Evolutionary conservation across 768 basidiomycete species (phyloP), one percentile per base, ranked within the genome.

Genomic region (Dioszegia aurantiaca): DNA sequence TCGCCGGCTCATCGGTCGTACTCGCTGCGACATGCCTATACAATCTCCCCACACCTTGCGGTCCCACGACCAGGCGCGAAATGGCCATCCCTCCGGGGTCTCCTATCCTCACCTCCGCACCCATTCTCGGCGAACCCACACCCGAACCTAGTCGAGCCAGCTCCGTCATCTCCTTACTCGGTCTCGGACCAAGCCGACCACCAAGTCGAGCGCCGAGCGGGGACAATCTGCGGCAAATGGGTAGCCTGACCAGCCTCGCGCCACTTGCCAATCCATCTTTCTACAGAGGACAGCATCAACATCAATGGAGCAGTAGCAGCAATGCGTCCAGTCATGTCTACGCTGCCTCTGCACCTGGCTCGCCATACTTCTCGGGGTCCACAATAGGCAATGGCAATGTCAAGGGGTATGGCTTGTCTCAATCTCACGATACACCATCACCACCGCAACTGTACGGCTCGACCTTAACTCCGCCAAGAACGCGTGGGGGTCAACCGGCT

Each of bases 21-120:
- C 83, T 97, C 40, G 82, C 84, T 58, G 87, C 91, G 14, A 97
- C 93, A 1, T 92, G 88, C 85, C 80, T 93, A 59, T 98, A 95
- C 79, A 94, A 93, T 73, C 85, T 87, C 60, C 89, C 83, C 5
- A 76, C 60, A 68, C 45, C 55, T 23, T 36, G 53, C 41, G 3
- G 42, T 37, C 45, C 60, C 23, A 47, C 56, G 24, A 60, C 64
- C 16, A 55, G 75, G 19, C 71, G 61, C 17, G 59, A 61, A 40
- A 64, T 76, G 8, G 75, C 73, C 6, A 70, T 70, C 17, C 54
- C 60, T 0, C 73, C 73, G 21, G 75, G 73, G 2, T 73, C 71
- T 14, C 75, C 75, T 11, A 76, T 76, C 56, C 43, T 57, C 16
- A 40, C 61, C 1, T 58, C 63, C 11, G 75, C 75, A 5, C 75